These are phyloP conservation scores for Hylodesmum podocarpum DNA, from an alignment of 306 rosid species.

Conservation along the genomic window DNA sequence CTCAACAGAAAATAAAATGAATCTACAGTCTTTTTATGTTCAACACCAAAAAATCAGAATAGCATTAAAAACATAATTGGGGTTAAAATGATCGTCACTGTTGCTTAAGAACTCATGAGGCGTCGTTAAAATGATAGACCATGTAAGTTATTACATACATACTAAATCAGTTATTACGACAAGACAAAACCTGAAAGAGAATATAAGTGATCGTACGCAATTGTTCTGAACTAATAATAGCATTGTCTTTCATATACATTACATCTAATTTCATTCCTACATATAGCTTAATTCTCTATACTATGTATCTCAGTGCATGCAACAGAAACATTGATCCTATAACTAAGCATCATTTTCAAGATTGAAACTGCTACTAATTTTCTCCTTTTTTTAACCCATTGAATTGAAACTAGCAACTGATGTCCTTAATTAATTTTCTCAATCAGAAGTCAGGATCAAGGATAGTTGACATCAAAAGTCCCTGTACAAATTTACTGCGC, in stretches of 20 bases:
- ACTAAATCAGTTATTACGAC: neutral
- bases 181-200: neutral
- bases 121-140: too few species aligned
- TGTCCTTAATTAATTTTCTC: slow-evolving; percentile 2
- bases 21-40: neutral
- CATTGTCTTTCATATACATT: slow-evolving; percentile 15
- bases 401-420: slow-evolving; percentile 7
- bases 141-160: too few species aligned
- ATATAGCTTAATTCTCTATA: slow-evolving; percentile 24
- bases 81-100: neutral
- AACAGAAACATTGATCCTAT: slow-evolving; percentile 14
- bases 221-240: slow-evolving; percentile 6
- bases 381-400: neutral
- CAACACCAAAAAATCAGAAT: neutral
- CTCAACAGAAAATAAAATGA: neutral
- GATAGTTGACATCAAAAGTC: slow-evolving; percentile 53
- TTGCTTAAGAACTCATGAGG: neutral
- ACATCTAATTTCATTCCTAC: slow-evolving; percentile 40
- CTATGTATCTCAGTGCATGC: slow-evolving; percentile 12
- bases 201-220: neutral
- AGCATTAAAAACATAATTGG: neutral
- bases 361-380: neutral
- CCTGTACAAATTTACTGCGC: slow-evolving; percentile 61
- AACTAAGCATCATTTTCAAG: slow-evolving; percentile 20
- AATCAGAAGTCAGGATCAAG: slow-evolving; percentile 53